A percentile compares a stretch with the other conserved stretches of the same genome.
phyloP scores from a whole-genome alignment of 495 filamentous ascomycete genomes.

The Neurospora tetraspora region DNA sequence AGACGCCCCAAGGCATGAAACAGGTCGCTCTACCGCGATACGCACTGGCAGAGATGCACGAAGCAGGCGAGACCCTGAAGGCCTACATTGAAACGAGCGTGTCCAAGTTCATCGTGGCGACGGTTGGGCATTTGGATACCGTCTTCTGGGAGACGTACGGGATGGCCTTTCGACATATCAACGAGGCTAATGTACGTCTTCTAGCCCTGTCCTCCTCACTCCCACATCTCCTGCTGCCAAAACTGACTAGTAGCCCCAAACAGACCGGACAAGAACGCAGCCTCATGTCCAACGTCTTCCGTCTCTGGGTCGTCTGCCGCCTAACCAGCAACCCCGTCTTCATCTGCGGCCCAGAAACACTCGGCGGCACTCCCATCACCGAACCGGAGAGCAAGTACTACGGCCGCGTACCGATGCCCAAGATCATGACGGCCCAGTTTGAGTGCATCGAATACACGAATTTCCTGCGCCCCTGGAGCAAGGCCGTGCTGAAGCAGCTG shows the following conservation, averaged over 20 bases:
- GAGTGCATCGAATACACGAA: slow-evolving; percentile 20
- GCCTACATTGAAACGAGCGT: slow-evolving; percentile 13
- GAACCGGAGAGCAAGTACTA: slow-evolving; percentile 5
- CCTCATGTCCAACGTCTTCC: slow-evolving; percentile 16
- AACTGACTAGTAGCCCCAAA: neutral
- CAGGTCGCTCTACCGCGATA: slow-evolving; percentile 9
- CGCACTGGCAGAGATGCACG: slow-evolving; percentile 16
- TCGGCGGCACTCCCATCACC: slow-evolving; percentile 9
- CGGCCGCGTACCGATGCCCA: slow-evolving; percentile 13
- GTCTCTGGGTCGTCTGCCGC: slow-evolving; percentile 18
- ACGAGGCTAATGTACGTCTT: slow-evolving; percentile 6
- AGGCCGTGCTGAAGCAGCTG: slow-evolving; percentile 17
- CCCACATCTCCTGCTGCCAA: neutral
- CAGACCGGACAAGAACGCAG: slow-evolving; percentile 13
- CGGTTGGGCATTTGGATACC: slow-evolving; percentile 8
- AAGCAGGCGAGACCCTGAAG: slow-evolving; percentile 11
- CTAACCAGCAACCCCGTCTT: slow-evolving; percentile 17
- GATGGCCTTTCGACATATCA: slow-evolving; percentile 10
- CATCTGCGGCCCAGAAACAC: slow-evolving; percentile 15
- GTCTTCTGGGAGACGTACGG: slow-evolving; percentile 17
- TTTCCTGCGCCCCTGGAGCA: slow-evolving; percentile 17
- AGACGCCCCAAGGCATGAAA: slow-evolving; percentile 5
- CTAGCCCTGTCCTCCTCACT: neutral
- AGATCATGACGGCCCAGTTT: slow-evolving; percentile 20
- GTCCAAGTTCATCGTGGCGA: slow-evolving; percentile 6